Percentiles rank a stretch among this genome's conserved stretches.
Conservation (phyloP, 2,329 filamentous ascomycete genomes). For the Fusarium albidum region DNA sequence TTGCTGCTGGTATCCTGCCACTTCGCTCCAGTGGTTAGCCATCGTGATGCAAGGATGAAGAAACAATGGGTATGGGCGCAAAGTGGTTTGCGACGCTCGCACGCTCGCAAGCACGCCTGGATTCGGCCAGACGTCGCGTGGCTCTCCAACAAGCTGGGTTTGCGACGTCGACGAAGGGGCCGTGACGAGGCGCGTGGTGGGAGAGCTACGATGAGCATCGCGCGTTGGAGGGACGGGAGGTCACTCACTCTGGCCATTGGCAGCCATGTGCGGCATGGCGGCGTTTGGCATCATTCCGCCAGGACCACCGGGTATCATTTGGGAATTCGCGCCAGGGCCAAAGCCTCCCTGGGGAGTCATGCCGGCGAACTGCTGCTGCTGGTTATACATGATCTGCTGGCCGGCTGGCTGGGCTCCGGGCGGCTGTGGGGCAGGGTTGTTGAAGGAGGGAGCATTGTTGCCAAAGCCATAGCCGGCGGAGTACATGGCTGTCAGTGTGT, state of each 20-base stretch:
- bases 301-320: constrained; percentile 64
- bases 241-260: constrained; percentile 67
- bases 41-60: constrained; percentile 2
- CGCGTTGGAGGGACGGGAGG: constrained; percentile 36
- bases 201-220: constrained; percentile 8
- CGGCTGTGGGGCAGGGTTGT: constrained; percentile 51
- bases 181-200: constrained; percentile 5
- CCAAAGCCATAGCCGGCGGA: constrained; percentile 63
- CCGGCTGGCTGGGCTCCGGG: constrained; percentile 50
- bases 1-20: constrained; percentile 66
- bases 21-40: constrained; percentile 44
- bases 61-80: constrained; percentile 19
- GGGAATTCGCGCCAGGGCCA: constrained; percentile 58
- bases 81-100: constrained; percentile 27
- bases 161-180: neutral
- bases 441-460: constrained; percentile 61
- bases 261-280: constrained; percentile 65
- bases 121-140: neutral
- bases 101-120: constrained; percentile 4
- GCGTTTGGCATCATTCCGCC: constrained; percentile 71
- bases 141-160: neutral
- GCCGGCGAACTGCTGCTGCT: constrained; percentile 61
- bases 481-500: constrained; percentile 54
- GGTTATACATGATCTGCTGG: constrained; percentile 68
- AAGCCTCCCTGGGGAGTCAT: constrained; percentile 62